phyloP scores from a whole-genome alignment of 225 moss, liverwort and hornwort species.

The Pseudisothecium myosuroides region DNA sequence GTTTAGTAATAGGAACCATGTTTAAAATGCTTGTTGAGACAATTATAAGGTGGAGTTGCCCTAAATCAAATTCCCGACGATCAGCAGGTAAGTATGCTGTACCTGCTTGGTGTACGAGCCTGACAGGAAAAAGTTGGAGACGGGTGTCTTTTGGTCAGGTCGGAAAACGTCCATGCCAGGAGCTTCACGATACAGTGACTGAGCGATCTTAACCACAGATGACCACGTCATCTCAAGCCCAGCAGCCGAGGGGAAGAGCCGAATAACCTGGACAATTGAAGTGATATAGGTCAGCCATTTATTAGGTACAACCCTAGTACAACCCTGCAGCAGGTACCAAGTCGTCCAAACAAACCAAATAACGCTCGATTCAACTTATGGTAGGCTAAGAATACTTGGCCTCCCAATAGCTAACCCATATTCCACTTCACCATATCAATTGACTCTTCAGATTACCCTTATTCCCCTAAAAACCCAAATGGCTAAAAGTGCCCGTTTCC shows the following conservation, averaged over 20 bases:
- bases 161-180: slow-evolving; percentile 89
- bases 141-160: slow-evolving; percentile 85
- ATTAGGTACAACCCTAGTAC: background rate
- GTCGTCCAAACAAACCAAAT: background rate
- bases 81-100: background rate
- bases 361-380: background rate
- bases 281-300: background rate
- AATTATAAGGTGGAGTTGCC: background rate
- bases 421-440: background rate
- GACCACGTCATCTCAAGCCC: slow-evolving; percentile 86
- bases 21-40: background rate
- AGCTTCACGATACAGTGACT: slow-evolving; percentile 77
- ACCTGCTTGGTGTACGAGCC: slow-evolving; percentile 96
- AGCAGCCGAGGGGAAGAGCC: slow-evolving; percentile 71
- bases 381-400: background rate
- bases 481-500: background rate
- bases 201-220: slow-evolving; percentile 76
- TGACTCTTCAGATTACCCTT: background rate
- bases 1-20: background rate
- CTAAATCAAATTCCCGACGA: background rate
- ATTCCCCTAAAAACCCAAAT: background rate
- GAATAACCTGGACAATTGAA: slow-evolving; percentile 30
- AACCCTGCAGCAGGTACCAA: background rate
- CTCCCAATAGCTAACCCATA: background rate
- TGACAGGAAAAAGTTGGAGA: slow-evolving; percentile 77